These are phyloP conservation scores for Cladosporium sp. DNA, from an alignment of 2,329 filamentous ascomycete species.

Conservation along the genomic window DNA sequence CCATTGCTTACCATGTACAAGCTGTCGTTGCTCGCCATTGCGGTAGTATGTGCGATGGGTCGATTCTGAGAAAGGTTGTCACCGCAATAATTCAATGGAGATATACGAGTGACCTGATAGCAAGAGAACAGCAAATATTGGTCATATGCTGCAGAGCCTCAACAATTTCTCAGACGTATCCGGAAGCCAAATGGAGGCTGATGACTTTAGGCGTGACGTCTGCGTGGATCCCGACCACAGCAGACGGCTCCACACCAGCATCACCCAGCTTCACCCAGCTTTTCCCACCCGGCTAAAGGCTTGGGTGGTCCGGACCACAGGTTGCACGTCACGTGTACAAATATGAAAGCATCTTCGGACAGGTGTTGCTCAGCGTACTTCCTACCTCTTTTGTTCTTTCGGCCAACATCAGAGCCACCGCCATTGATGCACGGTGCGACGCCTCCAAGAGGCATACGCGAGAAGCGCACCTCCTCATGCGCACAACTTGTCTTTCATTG, in stretches of 20 bases:
- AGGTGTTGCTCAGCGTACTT: not conserved
- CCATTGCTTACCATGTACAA: conserved; percentile 9
- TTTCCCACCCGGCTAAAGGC: conserved; percentile 3
- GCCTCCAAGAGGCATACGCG: no score
- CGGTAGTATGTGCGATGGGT: not conserved
- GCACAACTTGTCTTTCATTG: no score
- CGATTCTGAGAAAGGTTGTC: not conserved
- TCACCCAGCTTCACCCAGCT: not conserved
- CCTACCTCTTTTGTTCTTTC: no score
- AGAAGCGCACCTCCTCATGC: no score
- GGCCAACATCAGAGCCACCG: no score
- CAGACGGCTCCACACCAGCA: not conserved
- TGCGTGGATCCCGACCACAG: conserved; percentile 5
- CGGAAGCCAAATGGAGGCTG: not conserved
- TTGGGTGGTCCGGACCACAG: no score
- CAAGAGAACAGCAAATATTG: not conserved
- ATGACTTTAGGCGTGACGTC: conserved; percentile 4
- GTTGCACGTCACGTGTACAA: not conserved
- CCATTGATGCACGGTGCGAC: no score
- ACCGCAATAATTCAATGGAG: not conserved
- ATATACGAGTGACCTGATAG: not conserved
- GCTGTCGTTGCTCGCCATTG: conserved; percentile 9
- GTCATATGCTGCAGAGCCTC: not conserved
- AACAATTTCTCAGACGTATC: conserved; percentile 1
- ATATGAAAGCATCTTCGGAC: not conserved